Base-by-base conservation (phyloP, 2,329 filamentous ascomycete genomes). In the Monilinia vaccinii-corymbosi region DNA sequence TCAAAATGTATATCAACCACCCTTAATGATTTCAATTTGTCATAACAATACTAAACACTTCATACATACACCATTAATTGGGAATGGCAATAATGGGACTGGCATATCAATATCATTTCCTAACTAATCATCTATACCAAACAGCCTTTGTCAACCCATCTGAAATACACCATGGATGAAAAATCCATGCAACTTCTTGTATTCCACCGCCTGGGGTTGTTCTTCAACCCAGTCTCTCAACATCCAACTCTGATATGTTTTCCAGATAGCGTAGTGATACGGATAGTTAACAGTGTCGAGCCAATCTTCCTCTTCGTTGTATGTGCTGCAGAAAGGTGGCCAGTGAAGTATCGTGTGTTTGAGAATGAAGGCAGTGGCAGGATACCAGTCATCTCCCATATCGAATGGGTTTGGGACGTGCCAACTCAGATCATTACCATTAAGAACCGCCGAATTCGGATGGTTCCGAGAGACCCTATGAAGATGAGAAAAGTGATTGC, bases 201-300 rank as follows among this genome's bases (percentile, higher is more conserved):
- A 52, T 10, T 13, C 18, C 11, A 42, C 9, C 5, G 36, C 50
- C n/a, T 18, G 36, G 4, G 50, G 50, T 10, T 52, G 50, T 13
- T n/a, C 25, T 18, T 52, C 50, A 5, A 52, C 50, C 50, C 50
- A 52, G 5, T 52, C 18, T n/a, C 50, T 52, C 11, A 42, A 21
- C 50, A 52, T 31, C 36, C 36, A 52, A 8, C 14, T 10, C 5
- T 40, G 23, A 3, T 52, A 52, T 2, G 2, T 31, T 9, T 13
- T 6, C 50, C 50, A 52, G 7, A 14, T 25, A 1, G 1, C 9
- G 2, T 52, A 52, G 14, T 52, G 13, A 1, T 11, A 18, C 2
- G 6, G n/a, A 21, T 52, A 52, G 1, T 42, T 23, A 0, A 11
- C 7, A 0, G 11, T 2, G 3, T 10, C 31, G 5, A 52, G 36